A percentile compares a stretch with the other conserved stretches of the same genome.
These are phyloP conservation scores for Starmerella potacharoeniae DNA, from an alignment of 805 yeast species.

Conservation along the genomic window DNA sequence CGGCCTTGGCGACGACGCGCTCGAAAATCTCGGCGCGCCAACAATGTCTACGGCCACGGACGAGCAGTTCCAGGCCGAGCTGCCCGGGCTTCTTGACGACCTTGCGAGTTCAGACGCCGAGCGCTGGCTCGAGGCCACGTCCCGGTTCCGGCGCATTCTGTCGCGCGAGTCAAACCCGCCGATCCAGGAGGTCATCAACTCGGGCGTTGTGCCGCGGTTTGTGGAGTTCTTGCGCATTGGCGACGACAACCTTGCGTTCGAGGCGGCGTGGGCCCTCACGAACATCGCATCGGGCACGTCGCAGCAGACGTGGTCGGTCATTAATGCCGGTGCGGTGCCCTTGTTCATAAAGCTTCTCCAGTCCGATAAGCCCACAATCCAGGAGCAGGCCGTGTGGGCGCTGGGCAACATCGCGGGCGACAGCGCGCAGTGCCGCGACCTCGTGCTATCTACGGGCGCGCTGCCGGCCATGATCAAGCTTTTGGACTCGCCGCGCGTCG, in stretches of 20 bases:
- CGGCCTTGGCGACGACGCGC: conserved; percentile 31
- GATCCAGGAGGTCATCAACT: conserved; percentile 79
- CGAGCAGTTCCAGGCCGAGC: conserved; percentile 30
- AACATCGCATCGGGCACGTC: conserved; percentile 93
- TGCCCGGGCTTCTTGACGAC: conserved; percentile 77
- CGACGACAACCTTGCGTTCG: conserved; percentile 82
- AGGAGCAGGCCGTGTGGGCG: conserved; percentile 99
- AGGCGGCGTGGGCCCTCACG: conserved; percentile 99
- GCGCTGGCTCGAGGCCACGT: conserved; percentile 75
- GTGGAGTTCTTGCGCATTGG: conserved; percentile 70
- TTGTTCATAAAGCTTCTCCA: conserved; percentile 69
- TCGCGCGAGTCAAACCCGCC: conserved; percentile 96
- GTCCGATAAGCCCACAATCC: conserved; percentile 78
- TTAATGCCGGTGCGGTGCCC: conserved; percentile 90
- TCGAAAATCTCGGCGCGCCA: conserved; percentile 30
- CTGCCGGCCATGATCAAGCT: conserved; percentile 76
- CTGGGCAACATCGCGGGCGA: conserved; percentile 98
- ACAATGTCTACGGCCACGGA: conserved; percentile 26
- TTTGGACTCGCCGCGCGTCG: conserved; percentile 64
- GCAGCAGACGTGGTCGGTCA: conserved; percentile 80
- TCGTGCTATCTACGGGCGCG: conserved; percentile 72
- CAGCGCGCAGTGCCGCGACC: conserved; percentile 80
- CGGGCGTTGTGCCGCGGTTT: conserved; percentile 87
- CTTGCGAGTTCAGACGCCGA: conserved; percentile 63
- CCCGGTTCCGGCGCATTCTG: conserved; percentile 83